phyloP scores from a whole-genome alignment of 768 basidiomycete genomes.

The Collybiopsis luxurians region DNA sequence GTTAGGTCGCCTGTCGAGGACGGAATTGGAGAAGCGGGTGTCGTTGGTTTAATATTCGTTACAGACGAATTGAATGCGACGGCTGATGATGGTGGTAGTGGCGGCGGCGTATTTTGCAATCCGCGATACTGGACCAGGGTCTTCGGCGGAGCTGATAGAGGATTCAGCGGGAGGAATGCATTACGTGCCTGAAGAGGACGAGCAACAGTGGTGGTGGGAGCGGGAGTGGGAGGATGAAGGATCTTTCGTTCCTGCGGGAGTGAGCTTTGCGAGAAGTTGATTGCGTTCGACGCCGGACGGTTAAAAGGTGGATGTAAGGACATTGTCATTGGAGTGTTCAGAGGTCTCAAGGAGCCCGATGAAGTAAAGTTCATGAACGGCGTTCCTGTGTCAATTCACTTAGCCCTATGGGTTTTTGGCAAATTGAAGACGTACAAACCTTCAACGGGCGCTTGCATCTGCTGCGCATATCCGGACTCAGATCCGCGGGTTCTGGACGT shows the following conservation, averaged over 20 bases:
- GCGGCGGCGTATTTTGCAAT: neutral
- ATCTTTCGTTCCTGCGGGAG: too few relatives aligned
- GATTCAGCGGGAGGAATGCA: neutral
- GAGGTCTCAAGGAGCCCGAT: neutral
- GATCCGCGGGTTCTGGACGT: constrained; percentile 20
- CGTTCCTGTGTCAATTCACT: neutral
- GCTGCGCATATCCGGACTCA: neutral
- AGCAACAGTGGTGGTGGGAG: too few relatives aligned
- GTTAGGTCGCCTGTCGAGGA: neutral
- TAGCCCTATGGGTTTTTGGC: too few relatives aligned
- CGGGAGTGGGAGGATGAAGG: too few relatives aligned
- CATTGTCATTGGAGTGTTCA: neutral
- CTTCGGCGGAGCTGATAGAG: neutral
- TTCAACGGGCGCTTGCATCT: neutral
- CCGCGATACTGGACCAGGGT: neutral
- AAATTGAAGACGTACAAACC: neutral
- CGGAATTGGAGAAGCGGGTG: neutral
- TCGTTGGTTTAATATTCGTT: neutral
- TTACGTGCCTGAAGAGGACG: too few relatives aligned
- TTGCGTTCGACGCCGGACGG: too few relatives aligned
- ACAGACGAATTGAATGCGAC: too few relatives aligned
- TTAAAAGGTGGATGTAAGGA: neutral
- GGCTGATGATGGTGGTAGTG: too few relatives aligned
- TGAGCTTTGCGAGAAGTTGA: too few relatives aligned
- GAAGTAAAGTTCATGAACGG: neutral